These are phyloP conservation scores for Alternaria tenuissima DNA, from an alignment of 2,329 filamentous ascomycete genomes.

Conservation along the genomic window DNA sequence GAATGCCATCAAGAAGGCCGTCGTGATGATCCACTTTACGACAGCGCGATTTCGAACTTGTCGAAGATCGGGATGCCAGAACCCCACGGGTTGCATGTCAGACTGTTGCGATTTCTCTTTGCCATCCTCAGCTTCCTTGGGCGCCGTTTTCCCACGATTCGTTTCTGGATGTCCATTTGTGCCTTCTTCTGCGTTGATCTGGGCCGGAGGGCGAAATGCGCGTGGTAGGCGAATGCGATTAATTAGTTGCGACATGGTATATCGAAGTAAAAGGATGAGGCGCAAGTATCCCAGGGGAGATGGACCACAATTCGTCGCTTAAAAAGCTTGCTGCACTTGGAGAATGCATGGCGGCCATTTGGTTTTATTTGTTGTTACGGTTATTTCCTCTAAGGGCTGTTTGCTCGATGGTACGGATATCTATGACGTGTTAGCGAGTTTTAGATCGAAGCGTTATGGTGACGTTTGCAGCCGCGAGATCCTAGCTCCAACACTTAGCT, in stretches of 20 bases:
- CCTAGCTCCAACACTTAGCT: slow-evolving; percentile 3
- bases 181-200: slow-evolving; percentile 18
- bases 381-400: neutral
- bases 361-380: slow-evolving; percentile 11
- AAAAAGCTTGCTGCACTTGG: slow-evolving; percentile 7
- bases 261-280: neutral
- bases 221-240: slow-evolving; percentile 16
- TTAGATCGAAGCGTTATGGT: slow-evolving; percentile 8
- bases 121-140: slow-evolving; percentile 18
- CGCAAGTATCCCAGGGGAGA: neutral
- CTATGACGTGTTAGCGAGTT: slow-evolving; percentile 17
- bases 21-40: slow-evolving; percentile 54
- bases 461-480: slow-evolving; percentile 14
- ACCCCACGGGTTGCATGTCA: slow-evolving; percentile 52
- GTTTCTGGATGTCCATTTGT: slow-evolving; percentile 18
- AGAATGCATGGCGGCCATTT: slow-evolving; percentile 13
- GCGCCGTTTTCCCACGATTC: slow-evolving; percentile 12
- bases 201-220: slow-evolving; percentile 20
- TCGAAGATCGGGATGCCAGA: slow-evolving; percentile 55
- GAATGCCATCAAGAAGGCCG: slow-evolving; percentile 63
- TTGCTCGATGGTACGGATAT: slow-evolving; percentile 5
- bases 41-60: slow-evolving; percentile 53
- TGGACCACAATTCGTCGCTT: neutral
- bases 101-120: slow-evolving; percentile 19
- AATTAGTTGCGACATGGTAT: neutral